Evolutionary conservation across 2,329 filamentous ascomycete genomes (phyloP).

Genomic region (Tolypocladium tundrense): DNA sequence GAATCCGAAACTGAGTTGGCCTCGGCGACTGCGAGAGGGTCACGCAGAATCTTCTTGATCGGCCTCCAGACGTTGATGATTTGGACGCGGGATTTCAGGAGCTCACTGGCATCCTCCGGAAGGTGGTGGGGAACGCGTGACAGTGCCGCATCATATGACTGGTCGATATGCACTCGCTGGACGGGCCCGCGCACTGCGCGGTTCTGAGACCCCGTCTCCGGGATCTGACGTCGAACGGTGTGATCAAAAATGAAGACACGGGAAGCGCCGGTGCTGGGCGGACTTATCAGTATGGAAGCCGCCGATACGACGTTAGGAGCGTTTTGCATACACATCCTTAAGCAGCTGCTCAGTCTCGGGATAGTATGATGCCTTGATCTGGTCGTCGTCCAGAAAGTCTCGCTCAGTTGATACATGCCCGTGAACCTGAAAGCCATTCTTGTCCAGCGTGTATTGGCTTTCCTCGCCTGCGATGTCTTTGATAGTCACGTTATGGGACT

Average conservation of each 20-base stretch:
- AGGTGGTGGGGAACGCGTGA: slow-evolving; percentile 28
- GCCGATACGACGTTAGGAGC: too few relatives aligned
- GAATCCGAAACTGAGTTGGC: slow-evolving; percentile 36
- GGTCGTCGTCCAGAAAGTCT: slow-evolving; percentile 41
- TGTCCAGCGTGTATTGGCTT: slow-evolving; percentile 24
- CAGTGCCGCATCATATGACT: slow-evolving; percentile 37
- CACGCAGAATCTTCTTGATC: slow-evolving; percentile 38
- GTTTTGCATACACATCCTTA: slow-evolving; percentile 38
- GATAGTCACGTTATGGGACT: slow-evolving; percentile 19
- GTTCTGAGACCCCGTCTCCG: slow-evolving; percentile 36
- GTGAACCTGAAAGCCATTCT: slow-evolving; percentile 26
- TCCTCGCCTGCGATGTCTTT: slow-evolving; percentile 25
- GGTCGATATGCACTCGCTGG: slow-evolving; percentile 45
- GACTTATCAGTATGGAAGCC: background rate
- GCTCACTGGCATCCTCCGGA: slow-evolving; percentile 30
- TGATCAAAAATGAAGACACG: slow-evolving; percentile 53
- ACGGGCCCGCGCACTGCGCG: slow-evolving; percentile 27
- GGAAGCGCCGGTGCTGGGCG: slow-evolving; percentile 39
- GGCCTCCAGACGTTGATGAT: slow-evolving; percentile 46
- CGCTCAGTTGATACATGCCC: slow-evolving; percentile 20
- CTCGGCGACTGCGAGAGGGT: slow-evolving; percentile 44
- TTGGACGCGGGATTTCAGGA: slow-evolving; percentile 35
- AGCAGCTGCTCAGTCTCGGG: slow-evolving; percentile 59
- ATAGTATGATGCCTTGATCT: slow-evolving; percentile 57
- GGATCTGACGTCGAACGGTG: slow-evolving; percentile 34